Evolutionary conservation across 2,329 filamentous ascomycete genomes (phyloP), one percentile per base, ranked within the genome.

Genomic region (Scedosporium aurantiacum): DNA sequence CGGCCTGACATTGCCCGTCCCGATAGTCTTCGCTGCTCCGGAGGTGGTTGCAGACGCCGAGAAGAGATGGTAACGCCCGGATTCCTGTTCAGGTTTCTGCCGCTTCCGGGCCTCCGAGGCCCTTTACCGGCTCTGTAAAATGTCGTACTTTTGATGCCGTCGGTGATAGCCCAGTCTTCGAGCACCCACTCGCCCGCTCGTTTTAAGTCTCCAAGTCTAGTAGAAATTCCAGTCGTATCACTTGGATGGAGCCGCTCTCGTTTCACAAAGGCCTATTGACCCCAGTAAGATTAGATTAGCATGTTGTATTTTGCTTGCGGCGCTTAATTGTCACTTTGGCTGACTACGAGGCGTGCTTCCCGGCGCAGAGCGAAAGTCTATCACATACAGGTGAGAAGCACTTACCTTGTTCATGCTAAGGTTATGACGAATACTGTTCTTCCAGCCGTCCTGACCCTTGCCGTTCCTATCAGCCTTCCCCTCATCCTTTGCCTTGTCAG

Each of bases 401-500:
- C 75, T 75, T 83, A 97, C 93, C 63, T 82, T 81, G 68, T 97
- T 97, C 92, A 97, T 97, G 57, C 91, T 96, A 6, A 97, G 78
- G 67, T 97, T 97, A 72, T 97, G 93, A 2, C 93, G 84, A 65
- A 97, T 95, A 71, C 90, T 96, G 73, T 97, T 97, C 74, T 93
- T 89, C 93, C 93, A 97, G 8, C 92, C 93, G 57, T 81, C 80
- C 23, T 54, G 78, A 67, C 97, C 97, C 72, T 97, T 93, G 2
- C 93, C 84, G 66, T 97, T 96, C 70, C 90, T 96, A 73, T 97
- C 97, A 74, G 93, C 88, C 93, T 92, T 97, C 7, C 92, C 93
- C 55, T 81, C 80, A 69, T 91, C 94, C 61, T 82, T 79, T 2
- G 91, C 83, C 72, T 94, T 96, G 66, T 83, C 82, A 2, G 91